Conservation (phyloP, 371 early-diverging fungal species). For the Batrachochytrium dendrobatidis region DNA sequence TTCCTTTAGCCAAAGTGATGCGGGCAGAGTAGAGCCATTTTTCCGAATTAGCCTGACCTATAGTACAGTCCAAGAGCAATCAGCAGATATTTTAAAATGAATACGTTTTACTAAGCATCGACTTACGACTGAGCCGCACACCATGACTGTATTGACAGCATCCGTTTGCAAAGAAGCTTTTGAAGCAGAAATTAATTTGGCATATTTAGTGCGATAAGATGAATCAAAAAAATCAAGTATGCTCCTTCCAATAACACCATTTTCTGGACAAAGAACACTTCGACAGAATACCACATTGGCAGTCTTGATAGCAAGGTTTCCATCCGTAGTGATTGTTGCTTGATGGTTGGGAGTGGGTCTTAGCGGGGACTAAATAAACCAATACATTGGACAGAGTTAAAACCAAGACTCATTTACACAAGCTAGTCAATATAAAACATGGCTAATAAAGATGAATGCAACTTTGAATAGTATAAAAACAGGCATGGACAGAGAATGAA, state of each 20-base stretch:
- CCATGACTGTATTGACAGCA: conserved; percentile 29
- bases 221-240: conserved; percentile 51
- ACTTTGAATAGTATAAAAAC: no score
- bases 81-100: conserved; percentile 1
- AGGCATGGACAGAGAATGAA: no score
- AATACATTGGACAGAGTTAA: no score
- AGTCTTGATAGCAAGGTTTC: conserved; percentile 47
- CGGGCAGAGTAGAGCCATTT: conserved; percentile 52
- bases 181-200: conserved; percentile 31
- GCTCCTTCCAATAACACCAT: conserved; percentile 45
- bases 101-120: background rate
- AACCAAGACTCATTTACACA: no score
- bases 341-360: conserved; percentile 55
- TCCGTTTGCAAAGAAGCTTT: background rate
- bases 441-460: no score
- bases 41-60: conserved; percentile 58
- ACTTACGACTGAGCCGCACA: conserved; percentile 62
- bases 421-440: no score
- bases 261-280: conserved; percentile 40
- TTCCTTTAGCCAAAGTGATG: conserved; percentile 62
- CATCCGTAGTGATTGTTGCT: conserved; percentile 57
- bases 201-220: conserved; percentile 47
- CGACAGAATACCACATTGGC: conserved; percentile 44
- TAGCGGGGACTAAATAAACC: conserved; percentile 54
- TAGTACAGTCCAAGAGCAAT: conserved; percentile 1